phyloP scores from a whole-genome alignment of 2,329 filamentous ascomycete genomes.

The Fusarium protoensiforme region DNA sequence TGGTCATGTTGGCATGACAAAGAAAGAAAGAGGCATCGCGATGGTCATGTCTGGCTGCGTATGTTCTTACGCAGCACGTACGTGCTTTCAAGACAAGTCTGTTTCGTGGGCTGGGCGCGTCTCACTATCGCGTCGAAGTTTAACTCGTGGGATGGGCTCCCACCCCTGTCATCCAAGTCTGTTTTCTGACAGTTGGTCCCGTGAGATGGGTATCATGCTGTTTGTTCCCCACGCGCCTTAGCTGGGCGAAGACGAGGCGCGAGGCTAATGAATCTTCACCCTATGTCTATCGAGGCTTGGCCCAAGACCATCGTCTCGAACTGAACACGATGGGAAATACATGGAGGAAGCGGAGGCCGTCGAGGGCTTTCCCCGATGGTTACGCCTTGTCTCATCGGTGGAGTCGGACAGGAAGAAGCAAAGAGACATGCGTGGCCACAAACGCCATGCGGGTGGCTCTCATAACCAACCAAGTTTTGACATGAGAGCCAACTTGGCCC shows the following conservation, averaged over 20 bases:
- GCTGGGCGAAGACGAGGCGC: constrained; percentile 15
- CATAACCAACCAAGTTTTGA: constrained; percentile 5
- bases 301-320: constrained; percentile 17
- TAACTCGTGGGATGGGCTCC: not conserved
- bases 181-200: constrained; percentile 1
- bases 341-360: not conserved
- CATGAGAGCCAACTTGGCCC: not conserved
- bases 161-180: not conserved
- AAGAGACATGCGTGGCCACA: constrained; percentile 8
- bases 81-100: not conserved
- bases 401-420: constrained; percentile 20
- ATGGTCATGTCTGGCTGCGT: not conserved
- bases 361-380: not conserved
- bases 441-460: constrained; percentile 16
- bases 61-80: not conserved
- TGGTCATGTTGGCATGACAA: not conserved
- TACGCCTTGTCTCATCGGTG: constrained; percentile 20
- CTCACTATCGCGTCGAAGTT: not conserved
- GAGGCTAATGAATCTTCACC: constrained; percentile 29
- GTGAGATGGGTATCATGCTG: constrained; percentile 15
- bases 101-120: not conserved
- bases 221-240: constrained; percentile 9
- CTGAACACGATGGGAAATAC: constrained; percentile 6
- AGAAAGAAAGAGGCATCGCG: not conserved
- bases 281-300: constrained; percentile 8